A percentile compares a stretch with the other conserved stretches of the same genome.
These are phyloP conservation scores for Fonsecaea multimorphosa DNA, from an alignment of 2,329 filamentous ascomycete genomes.

Conservation along the genomic window DNA sequence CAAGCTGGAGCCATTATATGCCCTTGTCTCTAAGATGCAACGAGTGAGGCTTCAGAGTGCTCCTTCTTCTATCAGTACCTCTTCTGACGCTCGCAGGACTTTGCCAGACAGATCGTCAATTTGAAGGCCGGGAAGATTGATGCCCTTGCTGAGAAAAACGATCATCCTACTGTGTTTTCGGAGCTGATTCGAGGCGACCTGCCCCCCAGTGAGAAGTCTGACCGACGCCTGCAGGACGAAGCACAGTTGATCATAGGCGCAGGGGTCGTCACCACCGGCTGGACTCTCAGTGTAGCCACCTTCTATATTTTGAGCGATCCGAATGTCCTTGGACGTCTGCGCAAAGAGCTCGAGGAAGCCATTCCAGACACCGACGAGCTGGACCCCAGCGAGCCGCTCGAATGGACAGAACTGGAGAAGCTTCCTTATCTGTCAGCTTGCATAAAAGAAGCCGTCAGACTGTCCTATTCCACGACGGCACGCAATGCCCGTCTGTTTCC, in stretches of 20 bases:
- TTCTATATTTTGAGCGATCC: constrained; percentile 31
- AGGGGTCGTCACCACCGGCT: constrained; percentile 32
- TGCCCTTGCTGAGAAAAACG: constrained; percentile 16
- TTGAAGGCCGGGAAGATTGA: constrained; percentile 26
- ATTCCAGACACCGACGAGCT: constrained; percentile 18
- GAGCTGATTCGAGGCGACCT: constrained; percentile 30
- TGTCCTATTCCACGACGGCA: constrained; percentile 31
- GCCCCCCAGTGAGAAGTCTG: constrained; percentile 37
- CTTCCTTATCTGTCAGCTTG: constrained; percentile 42
- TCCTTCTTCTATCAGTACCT: not conserved
- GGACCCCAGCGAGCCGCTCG: constrained; percentile 18
- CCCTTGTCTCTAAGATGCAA: constrained; percentile 31
- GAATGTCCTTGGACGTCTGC: constrained; percentile 9
- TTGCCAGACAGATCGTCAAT: constrained; percentile 12
- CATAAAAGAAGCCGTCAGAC: constrained; percentile 42
- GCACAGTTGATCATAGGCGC: constrained; percentile 40
- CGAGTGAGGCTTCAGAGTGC: constrained; percentile 23
- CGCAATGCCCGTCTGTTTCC: constrained; percentile 32
- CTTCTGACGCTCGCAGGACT: constrained; percentile 5
- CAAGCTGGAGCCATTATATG: constrained; percentile 24
- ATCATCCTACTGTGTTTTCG: constrained; percentile 33
- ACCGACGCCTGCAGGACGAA: constrained; percentile 42
- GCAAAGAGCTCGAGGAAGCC: constrained; percentile 23
- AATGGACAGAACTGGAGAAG: constrained; percentile 39
- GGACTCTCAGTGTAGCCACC: constrained; percentile 28